phyloP scores from a whole-genome alignment of 768 basidiomycete species.

The Naematelia encephala region DNA sequence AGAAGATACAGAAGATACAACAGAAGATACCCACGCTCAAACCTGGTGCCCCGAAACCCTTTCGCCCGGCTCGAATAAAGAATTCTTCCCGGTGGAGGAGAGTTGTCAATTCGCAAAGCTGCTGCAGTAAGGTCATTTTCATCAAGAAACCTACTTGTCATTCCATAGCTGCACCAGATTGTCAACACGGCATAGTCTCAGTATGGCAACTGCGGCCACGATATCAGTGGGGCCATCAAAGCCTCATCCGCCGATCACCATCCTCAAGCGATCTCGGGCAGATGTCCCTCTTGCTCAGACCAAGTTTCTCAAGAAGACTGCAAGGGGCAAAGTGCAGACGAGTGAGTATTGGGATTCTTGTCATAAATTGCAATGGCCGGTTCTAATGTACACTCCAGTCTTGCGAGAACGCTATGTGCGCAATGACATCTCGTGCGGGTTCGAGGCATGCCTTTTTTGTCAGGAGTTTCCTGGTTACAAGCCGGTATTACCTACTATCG shows the following conservation, averaged over 20 bases:
- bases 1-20: too few species aligned
- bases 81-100: neutral
- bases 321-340: conserved; percentile 87
- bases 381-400: conserved; percentile 55
- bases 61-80: neutral
- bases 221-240: conserved; percentile 23
- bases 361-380: neutral
- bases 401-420: conserved; percentile 90
- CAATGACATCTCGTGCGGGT: conserved; percentile 87
- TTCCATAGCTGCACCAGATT: conserved; percentile 1
- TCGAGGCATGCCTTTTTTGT: conserved; percentile 65
- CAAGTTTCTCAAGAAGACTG: conserved; percentile 95
- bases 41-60: too few species aligned
- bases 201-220: conserved; percentile 20
- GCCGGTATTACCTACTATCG: conserved; percentile 60
- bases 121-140: too few species aligned
- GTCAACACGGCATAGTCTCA: conserved; percentile 3
- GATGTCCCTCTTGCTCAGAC: conserved; percentile 60
- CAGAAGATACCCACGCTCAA: too few species aligned
- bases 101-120: neutral
- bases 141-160: neutral
- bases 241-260: conserved; percentile 44
- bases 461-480: conserved; percentile 50
- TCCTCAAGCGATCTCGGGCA: conserved; percentile 48
- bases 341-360: conserved; percentile 55